Base-by-base conservation (phyloP, 495 filamentous ascomycete genomes). In the Trichoderma orchidacearum region DNA sequence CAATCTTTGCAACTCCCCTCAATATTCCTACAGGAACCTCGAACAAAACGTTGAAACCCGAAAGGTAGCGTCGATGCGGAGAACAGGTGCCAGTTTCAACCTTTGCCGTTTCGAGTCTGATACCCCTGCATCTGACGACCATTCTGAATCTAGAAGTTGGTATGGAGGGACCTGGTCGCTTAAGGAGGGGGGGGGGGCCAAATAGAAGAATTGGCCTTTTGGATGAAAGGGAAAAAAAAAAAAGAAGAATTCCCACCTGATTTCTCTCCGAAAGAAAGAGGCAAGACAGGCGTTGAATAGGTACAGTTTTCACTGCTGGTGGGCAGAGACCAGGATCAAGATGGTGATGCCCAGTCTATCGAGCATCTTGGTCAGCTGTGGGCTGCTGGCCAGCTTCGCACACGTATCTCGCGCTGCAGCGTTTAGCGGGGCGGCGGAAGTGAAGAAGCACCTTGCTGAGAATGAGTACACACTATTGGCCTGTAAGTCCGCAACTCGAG, bases 391-490 rank as follows among this genome's bases (percentile, higher is more conserved):
- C 9, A 35, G 32, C 21, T 48, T 18, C 21, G 21, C 41, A 27
- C 18, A 48, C 8, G 0, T 48, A 9, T 7, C 5, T 27, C 27
- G 41, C 21, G 41, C 41, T 11, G 23, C 41, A 3, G 13, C 12
- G 11, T 48, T 48, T 13, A 48, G 41, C 41, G 41, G 9, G 21
- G 13, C 41, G 11, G 12, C 21, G 18, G 21, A 48, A 25, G 21
- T 48, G 21, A 3, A 48, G 74, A 61, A 67, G 27, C 70, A 72
- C 61, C 59, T 62, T 0, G 59, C 58, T 9, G 63, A 66, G 13
- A 62, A 70, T 17, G 68, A 72, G 3, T 57, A 66, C 51, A 68
- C 64, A 1, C 60, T 77, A 23, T 9, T 48, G 8, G 41, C 41
- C 15, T 48, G 41, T 48, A 48, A 48, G 41, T 48, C 21, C 13